Evolutionary conservation across 73 alveolate genomes (phyloP).

Genomic region (Paramecium sexaurelia): DNA sequence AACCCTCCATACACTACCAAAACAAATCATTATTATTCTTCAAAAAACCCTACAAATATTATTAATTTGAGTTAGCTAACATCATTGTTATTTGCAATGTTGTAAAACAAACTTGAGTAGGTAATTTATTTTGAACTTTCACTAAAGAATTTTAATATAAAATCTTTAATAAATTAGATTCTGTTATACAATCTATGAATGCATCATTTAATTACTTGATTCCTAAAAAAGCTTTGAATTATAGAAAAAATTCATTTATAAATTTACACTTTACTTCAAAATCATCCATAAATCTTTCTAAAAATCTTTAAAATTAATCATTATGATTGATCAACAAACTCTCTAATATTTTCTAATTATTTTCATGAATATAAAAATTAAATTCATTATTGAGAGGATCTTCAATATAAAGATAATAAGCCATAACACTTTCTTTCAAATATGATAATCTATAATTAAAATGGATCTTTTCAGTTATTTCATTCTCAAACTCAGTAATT

Average conservation of each 20-base stretch:
- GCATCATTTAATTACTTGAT: background rate
- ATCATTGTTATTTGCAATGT: background rate
- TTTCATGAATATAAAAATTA: background rate
- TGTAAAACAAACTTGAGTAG: background rate
- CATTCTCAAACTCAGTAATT: background rate
- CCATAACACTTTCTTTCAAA: conserved; percentile 54
- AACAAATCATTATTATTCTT: background rate
- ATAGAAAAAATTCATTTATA: conserved; percentile 18
- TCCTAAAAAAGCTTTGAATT: background rate
- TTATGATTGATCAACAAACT: background rate
- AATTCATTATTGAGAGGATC: background rate
- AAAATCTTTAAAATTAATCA: background rate
- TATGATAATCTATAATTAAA: conserved; percentile 45
- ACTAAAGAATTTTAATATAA: background rate
- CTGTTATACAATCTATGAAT: background rate
- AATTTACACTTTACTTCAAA: conserved; percentile 1
- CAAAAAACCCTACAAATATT: background rate
- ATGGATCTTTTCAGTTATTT: background rate
- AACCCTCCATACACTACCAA: background rate
- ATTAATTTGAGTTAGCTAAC: background rate
- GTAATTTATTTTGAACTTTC: background rate
- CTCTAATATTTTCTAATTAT: background rate
- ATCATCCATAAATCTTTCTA: background rate
- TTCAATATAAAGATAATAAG: conserved; percentile 38
- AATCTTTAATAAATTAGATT: background rate